These are phyloP conservation scores for Termitomyces bulborhizus DNA, from an alignment of 768 basidiomycete genomes.

Conservation along the genomic window DNA sequence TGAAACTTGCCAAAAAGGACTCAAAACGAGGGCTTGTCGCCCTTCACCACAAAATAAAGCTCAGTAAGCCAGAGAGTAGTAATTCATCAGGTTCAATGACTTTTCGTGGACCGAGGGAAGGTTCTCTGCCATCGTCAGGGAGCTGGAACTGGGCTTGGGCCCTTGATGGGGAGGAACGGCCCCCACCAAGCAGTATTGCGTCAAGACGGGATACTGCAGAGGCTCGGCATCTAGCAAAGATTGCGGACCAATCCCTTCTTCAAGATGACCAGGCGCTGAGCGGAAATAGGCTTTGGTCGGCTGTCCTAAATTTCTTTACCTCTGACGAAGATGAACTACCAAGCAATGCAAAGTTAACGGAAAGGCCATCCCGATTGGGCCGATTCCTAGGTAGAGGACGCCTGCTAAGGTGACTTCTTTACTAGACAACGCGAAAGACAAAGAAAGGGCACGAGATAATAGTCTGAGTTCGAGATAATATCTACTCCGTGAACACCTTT, in stretches of 20 bases:
- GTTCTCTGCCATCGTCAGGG: slow-evolving; percentile 37
- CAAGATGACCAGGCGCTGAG: slow-evolving; percentile 54
- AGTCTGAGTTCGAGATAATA: neutral
- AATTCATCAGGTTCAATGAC: slow-evolving; percentile 11
- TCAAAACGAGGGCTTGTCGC: slow-evolving; percentile 45
- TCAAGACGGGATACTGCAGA: slow-evolving; percentile 84
- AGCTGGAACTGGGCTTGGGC: slow-evolving; percentile 86
- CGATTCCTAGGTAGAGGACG: slow-evolving; percentile 10
- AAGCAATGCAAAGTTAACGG: neutral
- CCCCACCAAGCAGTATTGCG: slow-evolving; percentile 89
- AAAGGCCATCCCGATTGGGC: slow-evolving; percentile 4
- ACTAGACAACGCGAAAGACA: neutral
- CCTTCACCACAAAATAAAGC: slow-evolving; percentile 32
- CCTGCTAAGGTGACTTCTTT: neutral
- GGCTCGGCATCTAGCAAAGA: slow-evolving; percentile 62
- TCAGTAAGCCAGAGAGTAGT: slow-evolving; percentile 21
- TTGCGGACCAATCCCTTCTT: slow-evolving; percentile 63
- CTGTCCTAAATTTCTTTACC: slow-evolving; percentile 60
- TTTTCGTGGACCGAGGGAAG: slow-evolving; percentile 26
- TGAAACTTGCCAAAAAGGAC: slow-evolving; percentile 61
- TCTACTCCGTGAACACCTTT: neutral
- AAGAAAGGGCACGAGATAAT: neutral
- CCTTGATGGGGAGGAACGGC: slow-evolving; percentile 68
- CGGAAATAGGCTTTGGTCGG: slow-evolving; percentile 68
- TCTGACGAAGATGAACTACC: slow-evolving; percentile 34